These are phyloP conservation scores for Sutorius australiensis DNA, from an alignment of 768 basidiomycete genomes.

Conservation along the genomic window DNA sequence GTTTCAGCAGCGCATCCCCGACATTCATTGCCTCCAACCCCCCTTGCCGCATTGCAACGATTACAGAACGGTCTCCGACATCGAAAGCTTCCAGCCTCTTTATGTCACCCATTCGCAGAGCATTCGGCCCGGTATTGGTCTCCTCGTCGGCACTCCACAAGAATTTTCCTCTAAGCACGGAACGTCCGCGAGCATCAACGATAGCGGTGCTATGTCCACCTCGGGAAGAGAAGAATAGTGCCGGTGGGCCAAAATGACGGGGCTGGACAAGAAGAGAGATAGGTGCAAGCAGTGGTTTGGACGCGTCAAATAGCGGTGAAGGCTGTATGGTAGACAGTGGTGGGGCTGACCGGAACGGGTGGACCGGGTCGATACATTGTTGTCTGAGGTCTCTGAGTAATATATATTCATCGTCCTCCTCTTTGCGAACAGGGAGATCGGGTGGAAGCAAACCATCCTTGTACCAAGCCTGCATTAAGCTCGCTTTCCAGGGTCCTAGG, in stretches of 20 bases:
- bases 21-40: conserved; percentile 81
- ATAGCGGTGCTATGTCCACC: conserved; percentile 87
- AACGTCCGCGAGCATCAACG: conserved; percentile 80
- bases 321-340: conserved; percentile 37
- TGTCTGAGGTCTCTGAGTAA: conserved; percentile 71
- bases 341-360: conserved; percentile 60
- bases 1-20: conserved; percentile 71
- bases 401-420: conserved; percentile 66
- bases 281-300: conserved; percentile 61
- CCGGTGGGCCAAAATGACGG: conserved; percentile 80
- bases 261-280: conserved; percentile 78
- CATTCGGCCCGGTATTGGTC: conserved; percentile 33
- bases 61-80: conserved; percentile 65
- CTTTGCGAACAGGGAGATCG: conserved; percentile 75
- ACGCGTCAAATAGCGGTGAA: conserved; percentile 31
- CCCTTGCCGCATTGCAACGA: conserved; percentile 84
- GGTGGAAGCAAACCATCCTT: conserved; percentile 79
- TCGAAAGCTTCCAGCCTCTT: conserved; percentile 83
- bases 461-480: conserved; percentile 87
- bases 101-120: conserved; percentile 70
- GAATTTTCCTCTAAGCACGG: conserved; percentile 78
- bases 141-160: conserved; percentile 71
- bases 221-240: conserved; percentile 83
- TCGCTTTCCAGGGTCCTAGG: conserved; percentile 82
- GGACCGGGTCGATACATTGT: conserved; percentile 77